phyloP scores from a whole-genome alignment of 805 yeast species.

The Starmerella apis region DNA sequence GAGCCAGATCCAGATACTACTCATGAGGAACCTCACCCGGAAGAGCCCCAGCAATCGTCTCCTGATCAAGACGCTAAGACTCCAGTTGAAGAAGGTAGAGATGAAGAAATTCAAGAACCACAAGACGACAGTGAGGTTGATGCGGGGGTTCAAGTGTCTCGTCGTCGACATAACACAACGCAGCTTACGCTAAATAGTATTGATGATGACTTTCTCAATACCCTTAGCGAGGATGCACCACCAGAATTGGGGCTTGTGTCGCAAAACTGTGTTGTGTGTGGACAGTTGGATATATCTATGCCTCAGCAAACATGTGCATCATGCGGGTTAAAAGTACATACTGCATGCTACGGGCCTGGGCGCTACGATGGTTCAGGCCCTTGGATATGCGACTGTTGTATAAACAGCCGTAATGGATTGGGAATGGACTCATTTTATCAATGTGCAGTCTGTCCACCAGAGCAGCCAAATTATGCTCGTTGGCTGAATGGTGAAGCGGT shows the following conservation, averaged over 20 bases:
- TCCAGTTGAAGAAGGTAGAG: not conserved
- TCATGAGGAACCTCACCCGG: not conserved
- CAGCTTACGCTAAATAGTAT: conserved; percentile 8
- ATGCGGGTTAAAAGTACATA: conserved; percentile 21
- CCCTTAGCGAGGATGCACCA: conserved; percentile 7
- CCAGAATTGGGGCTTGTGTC: conserved; percentile 2
- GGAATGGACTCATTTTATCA: conserved; percentile 31
- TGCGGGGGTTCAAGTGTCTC: not conserved
- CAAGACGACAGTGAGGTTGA: conserved; percentile 3
- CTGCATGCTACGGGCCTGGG: conserved; percentile 21
- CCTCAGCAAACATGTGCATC: conserved; percentile 14
- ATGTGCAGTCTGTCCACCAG: conserved; percentile 19
- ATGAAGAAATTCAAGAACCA: not conserved
- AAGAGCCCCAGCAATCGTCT: not conserved
- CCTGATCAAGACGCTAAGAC: not conserved
- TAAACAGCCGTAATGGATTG: conserved; percentile 47
- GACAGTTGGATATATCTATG: conserved; percentile 21
- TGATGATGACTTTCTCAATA: conserved; percentile 5
- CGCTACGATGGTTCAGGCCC: conserved; percentile 7
- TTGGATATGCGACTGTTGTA: conserved; percentile 55
- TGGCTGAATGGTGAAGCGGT: conserved; percentile 16
- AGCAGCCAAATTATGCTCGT: conserved; percentile 17
- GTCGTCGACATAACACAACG: not conserved
- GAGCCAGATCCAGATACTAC: not conserved
- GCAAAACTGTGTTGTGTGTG: conserved; percentile 19